Conservation (phyloP, 331 rosid species). For the Dryas integrifolia region DNA sequence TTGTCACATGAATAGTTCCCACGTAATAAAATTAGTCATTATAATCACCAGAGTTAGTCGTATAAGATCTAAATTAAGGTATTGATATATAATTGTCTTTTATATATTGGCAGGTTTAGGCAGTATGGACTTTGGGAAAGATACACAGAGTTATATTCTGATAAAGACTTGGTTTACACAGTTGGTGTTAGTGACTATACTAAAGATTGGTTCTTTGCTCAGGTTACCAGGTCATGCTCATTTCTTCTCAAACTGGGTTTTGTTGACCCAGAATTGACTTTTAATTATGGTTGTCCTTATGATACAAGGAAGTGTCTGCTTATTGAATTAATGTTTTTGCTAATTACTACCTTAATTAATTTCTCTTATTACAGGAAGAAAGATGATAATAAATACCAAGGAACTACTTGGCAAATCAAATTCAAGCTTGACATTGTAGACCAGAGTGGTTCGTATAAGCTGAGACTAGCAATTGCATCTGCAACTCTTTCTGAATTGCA, state of each 20-base stretch:
- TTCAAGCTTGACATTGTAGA: conserved; percentile 55
- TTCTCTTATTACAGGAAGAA: conserved; percentile 49
- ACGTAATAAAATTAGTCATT: too few relatives aligned
- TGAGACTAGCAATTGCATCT: conserved; percentile 82
- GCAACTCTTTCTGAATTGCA: conserved; percentile 74
- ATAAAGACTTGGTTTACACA: conserved; percentile 58
- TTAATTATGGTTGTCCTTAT: neutral
- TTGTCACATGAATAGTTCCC: too few relatives aligned
- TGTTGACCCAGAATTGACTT: neutral
- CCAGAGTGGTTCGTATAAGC: conserved; percentile 41
- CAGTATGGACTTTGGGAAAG: conserved; percentile 94
- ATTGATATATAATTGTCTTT: neutral
- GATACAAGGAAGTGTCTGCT: too few relatives aligned
- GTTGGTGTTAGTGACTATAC: conserved; percentile 63
- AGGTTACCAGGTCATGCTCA: conserved; percentile 61
- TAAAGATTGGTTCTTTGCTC: conserved; percentile 90
- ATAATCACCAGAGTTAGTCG: neutral
- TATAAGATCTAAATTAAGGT: neutral
- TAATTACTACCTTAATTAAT: neutral
- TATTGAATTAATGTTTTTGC: too few relatives aligned
- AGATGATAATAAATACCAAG: conserved; percentile 58
- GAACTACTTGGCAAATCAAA: conserved; percentile 89
- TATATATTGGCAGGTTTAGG: conserved; percentile 49
- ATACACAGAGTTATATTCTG: conserved; percentile 69
- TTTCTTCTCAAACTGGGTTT: neutral